Evolutionary conservation across 768 basidiomycete species (phyloP).

Genomic region (Lanmaoa pseudosensibilis): DNA sequence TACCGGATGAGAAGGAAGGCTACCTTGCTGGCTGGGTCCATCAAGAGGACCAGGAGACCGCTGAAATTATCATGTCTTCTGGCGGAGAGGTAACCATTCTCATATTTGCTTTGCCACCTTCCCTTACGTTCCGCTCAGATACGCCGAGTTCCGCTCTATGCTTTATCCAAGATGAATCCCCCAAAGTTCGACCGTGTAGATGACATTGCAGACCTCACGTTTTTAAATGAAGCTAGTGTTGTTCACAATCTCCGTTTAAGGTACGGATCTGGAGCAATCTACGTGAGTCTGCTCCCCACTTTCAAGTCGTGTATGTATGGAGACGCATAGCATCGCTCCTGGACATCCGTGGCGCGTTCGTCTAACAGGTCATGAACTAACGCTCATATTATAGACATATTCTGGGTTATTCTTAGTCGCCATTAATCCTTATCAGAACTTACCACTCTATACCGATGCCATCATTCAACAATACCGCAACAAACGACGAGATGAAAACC

Average conservation of each 20-base stretch:
- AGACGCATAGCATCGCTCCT: conserved; percentile 3
- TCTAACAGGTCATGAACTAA: conserved; percentile 11
- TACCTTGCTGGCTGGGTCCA: conserved; percentile 95
- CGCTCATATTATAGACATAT: conserved; percentile 63
- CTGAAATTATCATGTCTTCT: conserved; percentile 81
- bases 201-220: conserved; percentile 97
- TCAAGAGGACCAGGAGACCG: conserved; percentile 78
- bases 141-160: conserved; percentile 71
- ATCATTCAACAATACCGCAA: conserved; percentile 90
- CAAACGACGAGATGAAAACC: conserved; percentile 85
- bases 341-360: conserved; percentile 3
- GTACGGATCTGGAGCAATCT: conserved; percentile 90
- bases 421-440: conserved; percentile 92
- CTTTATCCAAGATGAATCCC: conserved; percentile 94
- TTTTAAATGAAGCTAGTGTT: conserved; percentile 96
- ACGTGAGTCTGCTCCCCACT: conserved; percentile 53
- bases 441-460: conserved; percentile 88
- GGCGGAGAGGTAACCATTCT: conserved; percentile 68
- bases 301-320: conserved; percentile 1
- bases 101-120: neutral
- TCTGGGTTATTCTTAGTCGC: conserved; percentile 97
- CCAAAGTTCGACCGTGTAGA: conserved; percentile 98
- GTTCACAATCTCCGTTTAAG: conserved; percentile 95
- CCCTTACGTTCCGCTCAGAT: conserved; percentile 41
- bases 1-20: conserved; percentile 88